Evolutionary conservation across 495 filamentous ascomycete genomes (phyloP).

Genomic region (Penicillium robsamsonii): DNA sequence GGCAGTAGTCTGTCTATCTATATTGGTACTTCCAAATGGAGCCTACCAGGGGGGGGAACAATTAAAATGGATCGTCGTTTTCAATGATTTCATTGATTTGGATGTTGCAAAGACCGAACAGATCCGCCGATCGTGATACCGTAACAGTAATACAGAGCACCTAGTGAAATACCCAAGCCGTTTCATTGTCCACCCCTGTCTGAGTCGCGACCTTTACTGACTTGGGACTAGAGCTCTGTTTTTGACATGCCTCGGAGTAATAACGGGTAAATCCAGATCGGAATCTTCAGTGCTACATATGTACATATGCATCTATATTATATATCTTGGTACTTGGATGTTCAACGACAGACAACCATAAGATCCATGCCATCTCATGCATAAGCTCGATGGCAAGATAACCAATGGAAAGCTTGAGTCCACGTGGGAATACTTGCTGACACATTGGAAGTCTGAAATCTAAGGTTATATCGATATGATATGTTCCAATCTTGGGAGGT

Average conservation of each 20-base stretch:
- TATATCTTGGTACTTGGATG: background rate
- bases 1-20: background rate
- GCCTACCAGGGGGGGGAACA: background rate
- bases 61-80: constrained; percentile 1
- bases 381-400: constrained; percentile 11
- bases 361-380: background rate
- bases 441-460: constrained; percentile 1
- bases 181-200: background rate
- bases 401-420: constrained; percentile 16
- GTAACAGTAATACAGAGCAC: constrained; percentile 9
- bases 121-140: constrained; percentile 15
- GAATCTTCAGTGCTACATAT: background rate
- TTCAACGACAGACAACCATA: background rate
- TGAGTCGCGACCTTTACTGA: background rate
- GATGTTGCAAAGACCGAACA: constrained; percentile 18
- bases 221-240: constrained; percentile 6
- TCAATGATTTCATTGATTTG: constrained; percentile 25
- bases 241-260: constrained; percentile 1
- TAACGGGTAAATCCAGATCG: constrained; percentile 2
- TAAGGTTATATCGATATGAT: background rate
- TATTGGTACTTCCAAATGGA: constrained; percentile 4
- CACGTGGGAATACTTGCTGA: constrained; percentile 24
- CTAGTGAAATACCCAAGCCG: background rate
- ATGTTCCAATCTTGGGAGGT: too few relatives aligned
- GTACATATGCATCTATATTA: background rate